phyloP scores from a whole-genome alignment of 768 basidiomycete genomes.

The Xerocomellus intermedius region DNA sequence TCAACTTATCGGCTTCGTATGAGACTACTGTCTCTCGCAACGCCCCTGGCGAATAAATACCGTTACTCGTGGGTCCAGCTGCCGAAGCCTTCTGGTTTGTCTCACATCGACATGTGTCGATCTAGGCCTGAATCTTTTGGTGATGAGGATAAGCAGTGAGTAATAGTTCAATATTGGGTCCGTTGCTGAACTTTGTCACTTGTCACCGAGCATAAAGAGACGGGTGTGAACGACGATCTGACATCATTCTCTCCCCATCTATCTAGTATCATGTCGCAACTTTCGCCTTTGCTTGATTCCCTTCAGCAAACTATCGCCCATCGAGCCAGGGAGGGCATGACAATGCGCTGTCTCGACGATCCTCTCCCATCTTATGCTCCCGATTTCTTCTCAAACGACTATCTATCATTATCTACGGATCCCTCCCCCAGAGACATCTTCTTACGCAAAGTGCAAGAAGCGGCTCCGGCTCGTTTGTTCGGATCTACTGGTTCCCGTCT shows the following conservation, averaged over 20 bases:
- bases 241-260: too few relatives aligned
- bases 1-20: too few relatives aligned
- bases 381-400: slow-evolving; percentile 51
- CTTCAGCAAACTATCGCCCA: slow-evolving; percentile 10
- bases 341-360: slow-evolving; percentile 4
- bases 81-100: background rate
- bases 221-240: background rate
- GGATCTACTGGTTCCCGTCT: slow-evolving; percentile 53
- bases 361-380: slow-evolving; percentile 20
- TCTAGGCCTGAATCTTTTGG: background rate
- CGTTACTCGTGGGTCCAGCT: background rate
- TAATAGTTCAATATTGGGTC: background rate
- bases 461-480: slow-evolving; percentile 26
- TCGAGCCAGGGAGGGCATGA: slow-evolving; percentile 3
- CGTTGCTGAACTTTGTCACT: background rate
- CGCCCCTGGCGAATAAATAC: too few relatives aligned
- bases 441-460: slow-evolving; percentile 31
- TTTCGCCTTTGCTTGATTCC: slow-evolving; percentile 3
- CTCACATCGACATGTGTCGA: background rate
- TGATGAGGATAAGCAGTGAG: background rate
- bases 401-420: slow-evolving; percentile 44
- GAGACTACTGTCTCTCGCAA: too few relatives aligned
- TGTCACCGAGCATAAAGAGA: background rate
- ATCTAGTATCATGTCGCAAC: slow-evolving; percentile 6
- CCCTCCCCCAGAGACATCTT: slow-evolving; percentile 27